Evolutionary conservation across 495 filamentous ascomycete genomes (phyloP), one percentile per base, ranked within the genome.

Genomic region (Lasiosphaeria hispida): DNA sequence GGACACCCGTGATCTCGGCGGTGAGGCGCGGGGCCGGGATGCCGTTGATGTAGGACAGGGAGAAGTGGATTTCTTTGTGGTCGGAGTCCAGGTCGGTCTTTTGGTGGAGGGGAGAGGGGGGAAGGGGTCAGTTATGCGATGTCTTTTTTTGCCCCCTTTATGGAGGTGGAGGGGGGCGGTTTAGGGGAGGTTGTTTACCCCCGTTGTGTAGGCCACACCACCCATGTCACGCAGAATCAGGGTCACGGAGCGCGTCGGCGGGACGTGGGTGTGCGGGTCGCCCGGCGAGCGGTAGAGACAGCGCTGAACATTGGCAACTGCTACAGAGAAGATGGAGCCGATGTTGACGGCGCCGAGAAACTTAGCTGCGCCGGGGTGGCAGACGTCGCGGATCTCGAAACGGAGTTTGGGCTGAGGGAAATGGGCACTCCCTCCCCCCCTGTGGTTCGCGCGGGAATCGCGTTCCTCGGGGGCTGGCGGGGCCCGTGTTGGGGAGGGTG

Each of bases 51-150:
- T 96, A 96, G 51, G 81, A 74, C 10, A 91, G 83, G 4, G 83
- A 88, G 75, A 97, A 80, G 74, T 96, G 91, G 56, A 98, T 96
- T 66, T 96, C 91, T 67, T 98, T 97, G 76, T 97, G 91, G 67
- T 95, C 90, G 42, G 81, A 57, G 72, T 97, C 93, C 7, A 96
- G 79, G 38, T 92, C 89, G 11, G 75, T 83, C 59, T 69, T 44
- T 7, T 23, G 7, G 18, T 11, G 42, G 11, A 1, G 7, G 14
- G 19, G 33, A 15, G 11, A 34, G 19, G 51, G n/a, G 41, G 17
- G 37, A 47, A 34, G 51, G 17, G 35, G 54, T 59, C 2, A 36
- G 38, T 18, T 34, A 33, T 18, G 34, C n/a, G 19, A 38, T 44
- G 33, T 15, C 14, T 57, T 47, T 13, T 15, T 47, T 15, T 18